These are phyloP conservation scores for Tuber aestivum DNA, from an alignment of 495 filamentous ascomycete genomes.

Conservation along the genomic window DNA sequence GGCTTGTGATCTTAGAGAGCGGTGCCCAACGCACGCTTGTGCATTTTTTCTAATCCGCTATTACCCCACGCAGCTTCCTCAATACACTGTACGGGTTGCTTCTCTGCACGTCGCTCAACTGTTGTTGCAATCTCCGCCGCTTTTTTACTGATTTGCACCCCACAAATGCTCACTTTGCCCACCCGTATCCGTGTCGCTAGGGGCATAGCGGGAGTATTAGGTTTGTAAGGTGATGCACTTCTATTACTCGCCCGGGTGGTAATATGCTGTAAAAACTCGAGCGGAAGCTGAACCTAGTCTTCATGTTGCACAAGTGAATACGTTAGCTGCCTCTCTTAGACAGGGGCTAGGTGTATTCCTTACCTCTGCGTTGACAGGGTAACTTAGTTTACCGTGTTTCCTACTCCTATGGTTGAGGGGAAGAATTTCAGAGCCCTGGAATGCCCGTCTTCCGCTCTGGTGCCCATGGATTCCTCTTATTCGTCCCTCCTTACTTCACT, in stretches of 20 bases:
- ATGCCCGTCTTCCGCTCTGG: too few species aligned
- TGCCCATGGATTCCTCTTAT: neutral
- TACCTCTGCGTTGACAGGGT: neutral
- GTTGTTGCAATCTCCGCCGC: neutral
- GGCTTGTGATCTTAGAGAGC: neutral
- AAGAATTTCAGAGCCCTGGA: neutral
- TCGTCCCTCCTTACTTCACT: too few species aligned
- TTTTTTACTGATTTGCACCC: neutral
- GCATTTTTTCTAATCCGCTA: neutral
- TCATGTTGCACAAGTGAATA: neutral
- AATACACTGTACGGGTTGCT: neutral
- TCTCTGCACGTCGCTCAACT: neutral
- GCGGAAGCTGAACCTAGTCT: neutral
- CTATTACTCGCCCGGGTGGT: neutral
- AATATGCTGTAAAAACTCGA: neutral
- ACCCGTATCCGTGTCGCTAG: neutral
- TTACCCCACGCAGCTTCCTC: neutral
- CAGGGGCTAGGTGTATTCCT: neutral
- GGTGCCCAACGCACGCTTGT: neutral
- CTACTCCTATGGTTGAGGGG: too few species aligned
- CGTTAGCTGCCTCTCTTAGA: neutral
- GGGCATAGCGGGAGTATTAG: neutral
- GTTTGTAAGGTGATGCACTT: neutral
- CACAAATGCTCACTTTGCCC: neutral
- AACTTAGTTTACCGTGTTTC: neutral